These are phyloP conservation scores for Aspergillus sclerotioniger DNA, from an alignment of 495 filamentous ascomycete species.

Conservation along the genomic window DNA sequence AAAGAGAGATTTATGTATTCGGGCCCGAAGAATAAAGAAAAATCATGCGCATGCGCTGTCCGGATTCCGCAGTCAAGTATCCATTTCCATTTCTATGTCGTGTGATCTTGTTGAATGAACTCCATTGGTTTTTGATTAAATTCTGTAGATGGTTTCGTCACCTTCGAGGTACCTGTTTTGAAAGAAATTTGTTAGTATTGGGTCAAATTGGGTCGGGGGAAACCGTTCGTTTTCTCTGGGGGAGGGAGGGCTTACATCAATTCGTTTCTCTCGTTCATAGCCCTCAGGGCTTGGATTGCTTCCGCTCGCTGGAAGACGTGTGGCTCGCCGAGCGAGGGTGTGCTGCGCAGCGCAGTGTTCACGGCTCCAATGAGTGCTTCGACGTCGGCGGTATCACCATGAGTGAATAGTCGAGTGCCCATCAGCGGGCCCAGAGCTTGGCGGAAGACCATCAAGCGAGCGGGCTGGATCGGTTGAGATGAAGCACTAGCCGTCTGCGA, in stretches of 20 bases:
- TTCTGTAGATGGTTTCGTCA: slow-evolving; percentile 51
- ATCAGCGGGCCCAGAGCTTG: slow-evolving; percentile 76
- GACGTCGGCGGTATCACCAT: slow-evolving; percentile 73
- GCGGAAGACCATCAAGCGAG: slow-evolving; percentile 71
- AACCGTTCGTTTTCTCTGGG: background rate
- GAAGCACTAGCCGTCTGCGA: slow-evolving; percentile 29
- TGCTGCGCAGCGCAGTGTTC: slow-evolving; percentile 61
- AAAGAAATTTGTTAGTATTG: slow-evolving; percentile 11
- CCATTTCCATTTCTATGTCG: slow-evolving; percentile 2
- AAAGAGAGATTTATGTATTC: background rate
- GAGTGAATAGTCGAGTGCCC: slow-evolving; percentile 69
- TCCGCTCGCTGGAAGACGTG: slow-evolving; percentile 66
- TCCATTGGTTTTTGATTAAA: slow-evolving; percentile 28
- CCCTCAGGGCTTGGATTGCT: slow-evolving; percentile 70
- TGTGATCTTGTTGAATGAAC: background rate
- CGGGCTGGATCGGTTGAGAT: slow-evolving; percentile 53
- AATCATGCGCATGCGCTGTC: background rate
- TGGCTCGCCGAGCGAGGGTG: slow-evolving; percentile 34
- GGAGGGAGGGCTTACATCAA: slow-evolving; percentile 77
- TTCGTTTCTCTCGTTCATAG: slow-evolving; percentile 79
- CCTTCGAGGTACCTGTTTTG: slow-evolving; percentile 49
- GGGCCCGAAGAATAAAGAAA: background rate
- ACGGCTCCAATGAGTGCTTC: slow-evolving; percentile 74
- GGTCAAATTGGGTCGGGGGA: background rate
- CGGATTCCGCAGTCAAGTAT: background rate